A percentile compares a stretch with the other conserved stretches of the same genome.
Evolutionary conservation across 148 eudicot genomes (phyloP).

Genomic region (Silene latifolia): DNA sequence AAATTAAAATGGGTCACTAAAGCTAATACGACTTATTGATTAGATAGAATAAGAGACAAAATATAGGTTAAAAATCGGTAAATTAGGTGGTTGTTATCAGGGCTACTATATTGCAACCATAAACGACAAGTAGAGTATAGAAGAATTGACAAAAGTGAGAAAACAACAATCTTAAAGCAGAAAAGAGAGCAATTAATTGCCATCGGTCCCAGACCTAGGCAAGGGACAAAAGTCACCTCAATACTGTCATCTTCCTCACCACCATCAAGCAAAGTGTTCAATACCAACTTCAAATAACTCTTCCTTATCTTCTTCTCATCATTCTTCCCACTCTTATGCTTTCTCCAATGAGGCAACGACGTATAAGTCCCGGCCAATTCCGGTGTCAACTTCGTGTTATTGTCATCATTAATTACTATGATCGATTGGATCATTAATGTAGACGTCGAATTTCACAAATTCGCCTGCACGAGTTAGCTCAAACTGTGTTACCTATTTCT

Average conservation of each 20-base stretch:
- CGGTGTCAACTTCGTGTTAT: neutral
- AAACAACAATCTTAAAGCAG: too few relatives aligned
- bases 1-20: too few relatives aligned
- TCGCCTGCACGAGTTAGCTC: neutral
- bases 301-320: neutral
- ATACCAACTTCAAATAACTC: neutral
- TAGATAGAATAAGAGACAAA: too few relatives aligned
- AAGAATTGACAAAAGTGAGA: too few relatives aligned
- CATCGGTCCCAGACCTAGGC: conserved; percentile 7
- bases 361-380: neutral
- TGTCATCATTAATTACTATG: neutral
- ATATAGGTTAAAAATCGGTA: too few relatives aligned
- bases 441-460: neutral
- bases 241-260: neutral
- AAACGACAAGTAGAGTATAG: too few relatives aligned
- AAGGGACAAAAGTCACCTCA: conserved; percentile 8
- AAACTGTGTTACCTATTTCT: too few relatives aligned
- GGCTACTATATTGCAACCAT: too few relatives aligned
- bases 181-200: too few relatives aligned
- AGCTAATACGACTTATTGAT: too few relatives aligned
- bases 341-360: neutral
- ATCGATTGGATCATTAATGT: neutral
- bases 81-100: too few relatives aligned
- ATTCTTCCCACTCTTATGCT: neutral
- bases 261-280: conserved; percentile 9